phyloP scores from a whole-genome alignment of 176 grass and related monocot genomes.

The Oryza punctata region DNA sequence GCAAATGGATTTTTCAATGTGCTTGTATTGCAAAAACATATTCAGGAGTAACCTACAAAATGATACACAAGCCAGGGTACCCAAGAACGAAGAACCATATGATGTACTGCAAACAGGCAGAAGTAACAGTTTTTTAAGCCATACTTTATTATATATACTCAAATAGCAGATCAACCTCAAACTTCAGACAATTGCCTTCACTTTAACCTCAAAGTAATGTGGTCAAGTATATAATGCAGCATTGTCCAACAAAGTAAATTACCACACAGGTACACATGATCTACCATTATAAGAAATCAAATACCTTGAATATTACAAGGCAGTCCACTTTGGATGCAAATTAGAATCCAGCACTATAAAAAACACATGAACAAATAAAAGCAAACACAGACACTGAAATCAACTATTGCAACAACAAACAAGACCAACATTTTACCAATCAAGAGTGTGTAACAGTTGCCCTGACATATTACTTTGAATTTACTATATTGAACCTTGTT shows the following conservation, averaged over 20 bases:
- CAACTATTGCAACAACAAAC: neutral
- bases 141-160: neutral
- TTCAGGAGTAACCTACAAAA: neutral
- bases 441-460: neutral
- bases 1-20: neutral
- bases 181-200: neutral
- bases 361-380: neutral
- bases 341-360: neutral
- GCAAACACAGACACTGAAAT: neutral
- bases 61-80: neutral
- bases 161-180: constrained; percentile 13
- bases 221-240: neutral
- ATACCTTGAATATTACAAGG: constrained; percentile 13
- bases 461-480: neutral
- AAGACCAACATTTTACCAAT: neutral
- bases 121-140: neutral
- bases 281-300: constrained; percentile 4
- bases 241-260: neutral
- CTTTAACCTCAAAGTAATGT: neutral
- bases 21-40: neutral
- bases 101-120: neutral
- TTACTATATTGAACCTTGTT: neutral
- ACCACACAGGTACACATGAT: neutral
- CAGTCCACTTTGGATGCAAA: neutral
- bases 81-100: neutral